These are phyloP conservation scores for Tetrastigma voinierianum DNA, from an alignment of 164 flowering plant genomes.

Conservation along the genomic window DNA sequence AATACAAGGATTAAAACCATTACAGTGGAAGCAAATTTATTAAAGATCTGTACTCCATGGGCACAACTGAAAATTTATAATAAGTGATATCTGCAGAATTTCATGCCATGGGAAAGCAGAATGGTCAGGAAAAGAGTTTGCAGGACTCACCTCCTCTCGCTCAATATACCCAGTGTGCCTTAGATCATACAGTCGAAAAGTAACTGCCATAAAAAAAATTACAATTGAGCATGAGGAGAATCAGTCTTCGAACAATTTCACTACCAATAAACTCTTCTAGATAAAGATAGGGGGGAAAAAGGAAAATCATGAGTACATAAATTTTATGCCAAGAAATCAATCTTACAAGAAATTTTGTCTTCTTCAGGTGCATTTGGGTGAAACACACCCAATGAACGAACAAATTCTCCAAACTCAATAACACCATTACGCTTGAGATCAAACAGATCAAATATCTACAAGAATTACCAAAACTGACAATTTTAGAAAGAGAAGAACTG, in stretches of 20 bases:
- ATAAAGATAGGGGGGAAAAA: not conserved
- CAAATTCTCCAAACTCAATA: constrained; percentile 91
- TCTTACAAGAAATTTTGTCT: constrained; percentile 69
- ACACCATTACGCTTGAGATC: no score
- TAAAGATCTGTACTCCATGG: not conserved
- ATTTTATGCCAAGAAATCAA: not conserved
- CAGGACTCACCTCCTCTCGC: constrained; percentile 51
- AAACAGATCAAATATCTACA: constrained; percentile 78
- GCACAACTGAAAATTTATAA: not conserved
- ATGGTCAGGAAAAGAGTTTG: not conserved
- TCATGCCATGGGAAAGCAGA: not conserved
- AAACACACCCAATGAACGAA: constrained; percentile 70
- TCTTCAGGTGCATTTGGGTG: constrained; percentile 64
- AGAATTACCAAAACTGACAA: not conserved
- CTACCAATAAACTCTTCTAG: not conserved
- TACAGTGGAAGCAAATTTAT: not conserved
- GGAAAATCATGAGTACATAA: not conserved
- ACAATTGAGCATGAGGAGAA: not conserved
- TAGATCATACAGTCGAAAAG: constrained; percentile 63
- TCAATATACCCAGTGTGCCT: constrained; percentile 61
- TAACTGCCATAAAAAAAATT: constrained; percentile 41
- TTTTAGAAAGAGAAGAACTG: not conserved
- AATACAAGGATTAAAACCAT: no score
- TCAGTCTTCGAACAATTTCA: not conserved
- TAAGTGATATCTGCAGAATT: not conserved